Conservation (phyloP, 2,329 filamentous ascomycete species). For the Botrytis deweyae region DNA sequence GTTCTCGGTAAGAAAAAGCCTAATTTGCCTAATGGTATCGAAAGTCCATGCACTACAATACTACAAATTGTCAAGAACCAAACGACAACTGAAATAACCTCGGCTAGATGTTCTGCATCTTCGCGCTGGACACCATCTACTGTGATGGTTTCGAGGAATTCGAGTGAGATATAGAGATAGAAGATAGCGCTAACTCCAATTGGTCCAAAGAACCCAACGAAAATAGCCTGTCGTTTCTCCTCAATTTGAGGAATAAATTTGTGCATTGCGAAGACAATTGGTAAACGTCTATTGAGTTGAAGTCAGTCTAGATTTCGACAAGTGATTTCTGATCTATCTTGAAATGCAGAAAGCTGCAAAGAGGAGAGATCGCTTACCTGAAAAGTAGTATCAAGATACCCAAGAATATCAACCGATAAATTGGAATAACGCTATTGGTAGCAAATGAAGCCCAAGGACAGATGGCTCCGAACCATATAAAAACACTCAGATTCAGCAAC, state of each 20-base stretch:
- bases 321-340: conserved; percentile 15
- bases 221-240: conserved; percentile 69
- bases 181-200: conserved; percentile 90
- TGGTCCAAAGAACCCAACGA: conserved; percentile 90
- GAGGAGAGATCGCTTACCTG: conserved; percentile 42
- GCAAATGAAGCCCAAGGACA: conserved; percentile 76
- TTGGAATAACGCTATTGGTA: conserved; percentile 65
- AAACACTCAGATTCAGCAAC: conserved; percentile 78
- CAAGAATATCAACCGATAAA: conserved; percentile 70
- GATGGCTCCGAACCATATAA: conserved; percentile 87
- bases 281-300: conserved; percentile 53
- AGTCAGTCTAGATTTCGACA: background rate
- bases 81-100: conserved; percentile 69
- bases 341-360: background rate
- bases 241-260: conserved; percentile 78
- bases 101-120: conserved; percentile 65
- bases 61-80: conserved; percentile 87
- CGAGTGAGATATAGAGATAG: conserved; percentile 78
- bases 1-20: conserved; percentile 60
- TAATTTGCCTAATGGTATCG: conserved; percentile 73
- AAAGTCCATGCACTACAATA: conserved; percentile 80
- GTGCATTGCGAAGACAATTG: conserved; percentile 72
- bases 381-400: conserved; percentile 75
- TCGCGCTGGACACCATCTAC: conserved; percentile 59
- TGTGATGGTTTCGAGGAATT: conserved; percentile 64